These are phyloP conservation scores for Amanita subjunquillea DNA, from an alignment of 768 basidiomycete genomes.

Conservation along the genomic window DNA sequence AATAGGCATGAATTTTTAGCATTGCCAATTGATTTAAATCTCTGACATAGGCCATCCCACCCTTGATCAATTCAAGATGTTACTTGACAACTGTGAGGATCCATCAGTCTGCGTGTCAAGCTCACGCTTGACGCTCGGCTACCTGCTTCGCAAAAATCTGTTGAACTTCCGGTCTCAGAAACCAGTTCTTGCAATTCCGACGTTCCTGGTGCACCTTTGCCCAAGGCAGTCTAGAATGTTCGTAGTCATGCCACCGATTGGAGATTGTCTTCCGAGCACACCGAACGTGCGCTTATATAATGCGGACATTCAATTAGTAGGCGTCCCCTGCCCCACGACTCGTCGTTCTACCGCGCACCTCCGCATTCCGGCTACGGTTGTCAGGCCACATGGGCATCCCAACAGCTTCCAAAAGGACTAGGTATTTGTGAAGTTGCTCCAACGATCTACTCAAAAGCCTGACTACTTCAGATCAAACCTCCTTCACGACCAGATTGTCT, in stretches of 20 bases:
- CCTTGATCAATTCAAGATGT: conserved; percentile 95
- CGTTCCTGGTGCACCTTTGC: conserved; percentile 66
- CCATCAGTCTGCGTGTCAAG: neutral
- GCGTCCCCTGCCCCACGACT: no score
- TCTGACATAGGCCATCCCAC: conserved; percentile 92
- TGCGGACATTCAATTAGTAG: no score
- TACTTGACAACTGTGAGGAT: conserved; percentile 28
- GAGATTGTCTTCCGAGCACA: no score
- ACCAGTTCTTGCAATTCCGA: conserved; percentile 89
- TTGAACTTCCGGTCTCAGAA: conserved; percentile 39
- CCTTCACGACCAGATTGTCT: conserved; percentile 25
- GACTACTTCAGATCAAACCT: conserved; percentile 60
- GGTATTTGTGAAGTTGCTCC: no score
- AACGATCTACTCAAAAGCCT: conserved; percentile 35
- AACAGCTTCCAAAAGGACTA: no score
- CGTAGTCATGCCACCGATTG: conserved; percentile 60
- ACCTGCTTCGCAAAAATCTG: conserved; percentile 60
- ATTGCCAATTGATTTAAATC: conserved; percentile 52
- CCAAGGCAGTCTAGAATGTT: conserved; percentile 87
- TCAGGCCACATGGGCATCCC: conserved; percentile 40
- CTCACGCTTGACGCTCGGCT: conserved; percentile 72
- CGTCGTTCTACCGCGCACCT: no score
- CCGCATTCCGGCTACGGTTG: conserved; percentile 20
- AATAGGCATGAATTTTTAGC: neutral
- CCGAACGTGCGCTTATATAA: no score